Base-by-base conservation (phyloP, 805 yeast genomes). In the Zygotorulaspora sp. region DNA sequence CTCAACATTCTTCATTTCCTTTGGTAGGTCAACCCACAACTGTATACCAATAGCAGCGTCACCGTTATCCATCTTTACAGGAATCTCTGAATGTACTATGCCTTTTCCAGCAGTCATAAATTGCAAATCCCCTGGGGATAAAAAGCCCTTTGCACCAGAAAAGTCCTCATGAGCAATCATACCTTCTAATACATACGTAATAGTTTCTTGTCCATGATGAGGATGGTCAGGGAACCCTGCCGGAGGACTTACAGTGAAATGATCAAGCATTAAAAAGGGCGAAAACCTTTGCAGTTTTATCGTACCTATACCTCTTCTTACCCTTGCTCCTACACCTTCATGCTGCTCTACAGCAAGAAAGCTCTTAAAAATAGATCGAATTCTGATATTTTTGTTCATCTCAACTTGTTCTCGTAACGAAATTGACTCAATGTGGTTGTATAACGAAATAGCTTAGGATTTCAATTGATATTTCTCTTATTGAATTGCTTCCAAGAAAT, bases 41-140 rank as follows among this genome's bases (percentile, higher is more conserved):
- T 87, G 96, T 68, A 86, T 66, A 43, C 95, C 95, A 38, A 67
- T 70, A 14, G 73, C 62, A 1, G 80, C 76, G 27, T 71, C 71
- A 18, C 65, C 64, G 25, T 72, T 67, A 14, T 66, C 67, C 44
- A 65, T 62, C 25, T 70, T 66, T 23, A 79, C 79, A 6, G 95
- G 95, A 77, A 86, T 86, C 57, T 87, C 96, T 2, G 87, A 74
- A 59, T 86, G 96, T 38, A 83, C 83, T 24, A 86, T 77, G 35
- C 94, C 96, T 50, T 73, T 74, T 43, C 95, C 96, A 4, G 96
- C 95, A 18, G 95, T 87, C 96, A 87, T 87, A 61, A 87, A 86
- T 61, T 87, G 96, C 48, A 88, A 67, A 58, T 87, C 96, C 40
- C 95, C 96, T 6, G 86, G 77, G 44, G 74, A 70, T 36, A 88